A percentile compares a stretch with the other conserved stretches of the same genome.
Conservation (phyloP, 148 eudicot species). For the Heliosperma pusillum region DNA sequence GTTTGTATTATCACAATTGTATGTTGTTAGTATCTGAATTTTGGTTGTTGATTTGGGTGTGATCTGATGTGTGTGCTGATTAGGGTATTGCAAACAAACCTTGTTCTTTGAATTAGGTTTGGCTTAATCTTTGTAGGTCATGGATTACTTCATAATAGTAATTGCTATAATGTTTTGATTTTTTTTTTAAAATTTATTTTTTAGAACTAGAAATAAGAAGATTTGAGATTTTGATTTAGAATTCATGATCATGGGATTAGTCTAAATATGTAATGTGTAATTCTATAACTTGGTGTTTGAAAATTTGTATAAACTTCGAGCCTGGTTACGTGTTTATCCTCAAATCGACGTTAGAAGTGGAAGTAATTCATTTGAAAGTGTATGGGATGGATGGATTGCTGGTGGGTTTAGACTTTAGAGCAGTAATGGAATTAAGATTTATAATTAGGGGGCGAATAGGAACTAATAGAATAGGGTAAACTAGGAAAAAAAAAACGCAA, state of each 20-base stretch:
- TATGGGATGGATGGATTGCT: too few relatives aligned
- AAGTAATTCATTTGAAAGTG: not conserved
- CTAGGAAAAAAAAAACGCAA: too few relatives aligned
- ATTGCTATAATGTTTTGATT: not conserved
- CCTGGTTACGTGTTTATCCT: not conserved
- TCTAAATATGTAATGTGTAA: not conserved
- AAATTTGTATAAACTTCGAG: not conserved
- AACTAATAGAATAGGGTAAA: too few relatives aligned
- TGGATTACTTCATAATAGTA: not conserved
- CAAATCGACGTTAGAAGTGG: not conserved
- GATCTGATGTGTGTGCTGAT: not conserved
- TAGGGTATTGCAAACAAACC: not conserved
- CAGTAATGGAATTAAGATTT: too few relatives aligned
- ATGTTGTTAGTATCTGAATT: not conserved
- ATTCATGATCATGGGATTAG: not conserved
- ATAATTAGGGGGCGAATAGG: too few relatives aligned
- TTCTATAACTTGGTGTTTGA: not conserved
- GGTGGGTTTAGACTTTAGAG: too few relatives aligned
- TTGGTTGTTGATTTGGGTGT: not conserved
- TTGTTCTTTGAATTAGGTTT: not conserved
- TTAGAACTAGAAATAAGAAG: not conserved
- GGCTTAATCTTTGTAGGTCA: not conserved
- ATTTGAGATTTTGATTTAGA: not conserved
- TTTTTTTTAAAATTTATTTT: not conserved
- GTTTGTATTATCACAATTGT: too few relatives aligned